These are phyloP conservation scores for Fonsecaea nubica DNA, from an alignment of 2,329 filamentous ascomycete genomes.

Conservation along the genomic window DNA sequence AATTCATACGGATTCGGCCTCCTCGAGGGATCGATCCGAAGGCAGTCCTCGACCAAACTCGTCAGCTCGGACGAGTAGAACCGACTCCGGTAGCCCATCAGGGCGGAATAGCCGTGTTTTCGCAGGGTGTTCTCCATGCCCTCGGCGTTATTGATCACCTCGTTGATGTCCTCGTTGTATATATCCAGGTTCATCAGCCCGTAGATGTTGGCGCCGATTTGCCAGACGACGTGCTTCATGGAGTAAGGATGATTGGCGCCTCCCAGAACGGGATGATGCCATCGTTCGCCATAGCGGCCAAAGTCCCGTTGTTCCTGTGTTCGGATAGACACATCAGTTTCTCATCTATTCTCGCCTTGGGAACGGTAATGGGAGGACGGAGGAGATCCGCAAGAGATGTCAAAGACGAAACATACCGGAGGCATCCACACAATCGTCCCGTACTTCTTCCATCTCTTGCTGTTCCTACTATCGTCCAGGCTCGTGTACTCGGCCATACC, in stretches of 20 bases:
- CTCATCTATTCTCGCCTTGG: background rate
- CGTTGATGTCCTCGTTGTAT: conserved; percentile 24
- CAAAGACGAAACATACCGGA: conserved; percentile 21
- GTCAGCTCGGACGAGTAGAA: conserved; percentile 22
- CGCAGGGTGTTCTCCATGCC: conserved; percentile 14
- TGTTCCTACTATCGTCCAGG: conserved; percentile 25
- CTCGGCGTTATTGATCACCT: conserved; percentile 14
- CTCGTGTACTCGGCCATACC: conserved; percentile 31
- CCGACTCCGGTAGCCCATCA: conserved; percentile 6
- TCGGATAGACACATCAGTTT: background rate
- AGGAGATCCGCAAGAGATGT: background rate
- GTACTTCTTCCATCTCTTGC: conserved; percentile 20
- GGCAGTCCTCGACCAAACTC: conserved; percentile 26
- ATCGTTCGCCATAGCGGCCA: conserved; percentile 26
- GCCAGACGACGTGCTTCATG: conserved; percentile 33
- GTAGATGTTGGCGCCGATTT: conserved; percentile 31
- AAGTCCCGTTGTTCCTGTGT: conserved; percentile 29
- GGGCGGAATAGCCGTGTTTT: conserved; percentile 22
- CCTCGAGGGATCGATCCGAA: conserved; percentile 19
- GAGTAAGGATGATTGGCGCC: conserved; percentile 14
- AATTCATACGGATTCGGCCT: conserved; percentile 20
- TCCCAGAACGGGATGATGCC: conserved; percentile 24
- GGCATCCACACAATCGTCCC: conserved; percentile 33
- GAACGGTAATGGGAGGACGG: background rate
- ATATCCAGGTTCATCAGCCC: conserved; percentile 28